phyloP scores from a whole-genome alignment of 2,329 filamentous ascomycete species.

The Verticillium tricorpus region DNA sequence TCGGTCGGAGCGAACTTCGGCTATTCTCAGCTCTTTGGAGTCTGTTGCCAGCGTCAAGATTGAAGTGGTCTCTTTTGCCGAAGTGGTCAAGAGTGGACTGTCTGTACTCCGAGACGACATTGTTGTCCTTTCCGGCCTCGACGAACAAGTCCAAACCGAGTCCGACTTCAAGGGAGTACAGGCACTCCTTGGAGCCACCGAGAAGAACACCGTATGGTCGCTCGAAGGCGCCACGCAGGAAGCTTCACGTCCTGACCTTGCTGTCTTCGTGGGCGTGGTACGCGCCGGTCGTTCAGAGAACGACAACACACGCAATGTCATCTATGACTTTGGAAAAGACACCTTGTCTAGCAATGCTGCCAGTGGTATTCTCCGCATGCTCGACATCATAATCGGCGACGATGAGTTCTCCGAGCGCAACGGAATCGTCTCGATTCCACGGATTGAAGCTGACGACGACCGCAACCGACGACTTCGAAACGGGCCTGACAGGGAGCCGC shows the following conservation, averaged over 20 bases:
- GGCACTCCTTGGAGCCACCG: constrained; percentile 11
- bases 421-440: constrained; percentile 17
- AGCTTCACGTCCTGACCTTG: constrained; percentile 10
- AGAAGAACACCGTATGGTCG: constrained; percentile 15
- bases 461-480: constrained; percentile 18
- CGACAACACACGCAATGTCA: constrained; percentile 11
- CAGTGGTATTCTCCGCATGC: constrained; percentile 11
- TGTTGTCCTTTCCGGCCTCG: constrained; percentile 15
- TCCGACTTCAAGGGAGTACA: constrained; percentile 15
- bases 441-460: constrained; percentile 16
- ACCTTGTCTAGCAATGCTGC: constrained; percentile 8
- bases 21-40: constrained; percentile 12
- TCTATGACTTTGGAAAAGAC: constrained; percentile 12
- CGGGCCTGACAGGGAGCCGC: constrained; percentile 18
- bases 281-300: constrained; percentile 14
- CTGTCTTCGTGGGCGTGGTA: constrained; percentile 13
- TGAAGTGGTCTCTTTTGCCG: constrained; percentile 10
- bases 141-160: constrained; percentile 13
- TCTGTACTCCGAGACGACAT: constrained; percentile 10
- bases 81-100: constrained; percentile 7
- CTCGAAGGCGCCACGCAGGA: constrained; percentile 12
- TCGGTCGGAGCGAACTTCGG: constrained; percentile 9
- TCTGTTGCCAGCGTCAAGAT: constrained; percentile 7
- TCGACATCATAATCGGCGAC: constrained; percentile 13
- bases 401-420: constrained; percentile 18